Percentiles rank a stretch among this genome's conserved stretches.
These are phyloP conservation scores for Cryphonectria nitschkei DNA, from an alignment of 2,329 filamentous ascomycete species.

Conservation along the genomic window DNA sequence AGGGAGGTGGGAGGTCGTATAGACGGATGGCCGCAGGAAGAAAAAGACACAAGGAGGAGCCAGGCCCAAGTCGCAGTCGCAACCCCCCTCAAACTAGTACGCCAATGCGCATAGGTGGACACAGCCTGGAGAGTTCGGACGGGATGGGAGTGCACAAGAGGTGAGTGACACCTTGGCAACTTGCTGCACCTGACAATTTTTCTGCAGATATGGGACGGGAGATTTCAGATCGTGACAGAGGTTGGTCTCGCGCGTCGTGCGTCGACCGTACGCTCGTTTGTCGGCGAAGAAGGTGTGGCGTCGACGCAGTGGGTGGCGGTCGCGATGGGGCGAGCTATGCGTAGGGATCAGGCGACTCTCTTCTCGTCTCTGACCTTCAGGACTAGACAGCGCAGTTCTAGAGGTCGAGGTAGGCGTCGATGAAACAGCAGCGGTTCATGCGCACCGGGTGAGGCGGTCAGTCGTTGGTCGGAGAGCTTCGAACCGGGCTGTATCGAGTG, in stretches of 20 bases:
- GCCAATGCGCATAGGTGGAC: constrained; percentile 1
- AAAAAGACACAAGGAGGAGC: background rate
- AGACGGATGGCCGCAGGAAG: constrained; percentile 1
- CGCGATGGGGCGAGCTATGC: background rate
- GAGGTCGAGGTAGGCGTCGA: constrained; percentile 1
- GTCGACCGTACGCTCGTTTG: background rate
- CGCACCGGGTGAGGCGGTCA: constrained; percentile 1
- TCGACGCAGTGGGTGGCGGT: background rate
- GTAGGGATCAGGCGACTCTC: background rate
- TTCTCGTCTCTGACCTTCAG: background rate
- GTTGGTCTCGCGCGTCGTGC: background rate
- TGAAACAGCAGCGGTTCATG: background rate
- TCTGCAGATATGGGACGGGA: background rate
- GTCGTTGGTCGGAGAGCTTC: background rate
- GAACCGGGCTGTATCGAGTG: background rate
- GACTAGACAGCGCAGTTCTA: background rate
- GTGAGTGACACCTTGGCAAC: background rate
- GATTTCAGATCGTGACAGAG: background rate
- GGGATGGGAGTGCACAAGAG: background rate
- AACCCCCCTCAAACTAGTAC: background rate
- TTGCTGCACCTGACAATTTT: too few species aligned
- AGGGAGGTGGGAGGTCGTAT: constrained; percentile 11
- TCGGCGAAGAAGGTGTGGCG: background rate
- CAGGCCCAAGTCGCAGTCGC: background rate
- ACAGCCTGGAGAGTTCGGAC: background rate